Evolutionary conservation across 345 rosid species (phyloP).

Genomic region (Eucalyptus regnans): DNA sequence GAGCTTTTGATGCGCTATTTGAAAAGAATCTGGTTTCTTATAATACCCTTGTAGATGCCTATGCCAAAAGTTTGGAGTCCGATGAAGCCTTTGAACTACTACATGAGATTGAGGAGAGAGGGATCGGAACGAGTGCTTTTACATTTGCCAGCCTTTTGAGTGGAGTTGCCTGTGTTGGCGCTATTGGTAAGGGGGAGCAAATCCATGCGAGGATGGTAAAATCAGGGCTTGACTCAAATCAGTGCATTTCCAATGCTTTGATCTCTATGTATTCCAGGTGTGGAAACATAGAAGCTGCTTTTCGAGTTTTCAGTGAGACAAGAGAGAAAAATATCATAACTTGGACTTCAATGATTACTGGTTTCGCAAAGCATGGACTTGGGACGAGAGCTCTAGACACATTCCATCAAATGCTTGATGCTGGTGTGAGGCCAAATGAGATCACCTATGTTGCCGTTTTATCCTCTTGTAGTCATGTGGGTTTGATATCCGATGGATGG

Average conservation of each 20-base stretch:
- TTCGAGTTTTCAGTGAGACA: slow-evolving; percentile 34
- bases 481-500: slow-evolving; percentile 64
- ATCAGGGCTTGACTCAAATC: slow-evolving; percentile 34
- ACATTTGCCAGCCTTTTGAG: background rate
- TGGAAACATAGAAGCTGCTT: slow-evolving; percentile 49
- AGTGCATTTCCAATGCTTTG: slow-evolving; percentile 38
- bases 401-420: slow-evolving; percentile 37
- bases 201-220: slow-evolving; percentile 46
- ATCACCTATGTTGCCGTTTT: slow-evolving; percentile 57
- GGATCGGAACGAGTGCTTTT: background rate
- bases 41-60: background rate
- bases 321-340: slow-evolving; percentile 42
- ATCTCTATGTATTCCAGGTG: slow-evolving; percentile 70
- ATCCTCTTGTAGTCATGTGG: slow-evolving; percentile 64
- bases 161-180: background rate
- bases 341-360: slow-evolving; percentile 78
- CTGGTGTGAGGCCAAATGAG: slow-evolving; percentile 39
- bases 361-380: slow-evolving; percentile 60
- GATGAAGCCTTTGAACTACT: background rate
- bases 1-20: background rate
- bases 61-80: background rate
- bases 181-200: slow-evolving; percentile 36
- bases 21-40: background rate
- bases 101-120: background rate
- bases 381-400: slow-evolving; percentile 46